Percentiles rank a stretch among this genome's conserved stretches.
phyloP scores from a whole-genome alignment of 495 filamentous ascomycete genomes.

The Aspergillus leporis region DNA sequence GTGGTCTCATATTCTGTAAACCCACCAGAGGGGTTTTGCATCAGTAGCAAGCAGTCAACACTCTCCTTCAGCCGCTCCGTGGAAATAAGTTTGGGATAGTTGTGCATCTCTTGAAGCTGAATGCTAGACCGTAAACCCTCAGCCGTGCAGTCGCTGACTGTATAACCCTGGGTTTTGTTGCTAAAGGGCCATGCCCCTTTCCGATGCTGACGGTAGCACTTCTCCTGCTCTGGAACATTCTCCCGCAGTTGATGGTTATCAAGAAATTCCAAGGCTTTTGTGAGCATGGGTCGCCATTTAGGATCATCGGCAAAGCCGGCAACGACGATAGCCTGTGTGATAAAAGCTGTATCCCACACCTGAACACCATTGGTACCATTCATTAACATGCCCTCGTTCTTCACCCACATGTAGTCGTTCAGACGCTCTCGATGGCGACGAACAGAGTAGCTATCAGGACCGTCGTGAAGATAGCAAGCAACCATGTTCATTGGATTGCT shows the following conservation, averaged over 20 bases:
- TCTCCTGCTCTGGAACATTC: slow-evolving; percentile 73
- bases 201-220: slow-evolving; percentile 86
- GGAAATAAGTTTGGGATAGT: slow-evolving; percentile 73
- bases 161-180: slow-evolving; percentile 88
- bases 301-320: slow-evolving; percentile 76
- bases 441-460: slow-evolving; percentile 73
- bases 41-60: slow-evolving; percentile 85
- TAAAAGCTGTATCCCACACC: slow-evolving; percentile 91
- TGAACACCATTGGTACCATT: slow-evolving; percentile 98
- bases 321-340: slow-evolving; percentile 77
- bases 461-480: slow-evolving; percentile 79
- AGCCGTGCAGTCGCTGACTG: slow-evolving; percentile 89
- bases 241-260: slow-evolving; percentile 90
- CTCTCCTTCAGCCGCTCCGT: slow-evolving; percentile 78
- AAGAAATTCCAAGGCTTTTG: slow-evolving; percentile 80
- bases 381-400: slow-evolving; percentile 85
- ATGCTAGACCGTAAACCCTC: slow-evolving; percentile 88
- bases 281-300: slow-evolving; percentile 80
- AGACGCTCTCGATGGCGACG: slow-evolving; percentile 76
- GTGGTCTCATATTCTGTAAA: slow-evolving; percentile 88
- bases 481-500: slow-evolving; percentile 86
- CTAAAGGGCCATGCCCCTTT: slow-evolving; percentile 97
- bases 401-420: slow-evolving; percentile 89
- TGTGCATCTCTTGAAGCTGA: slow-evolving; percentile 75
- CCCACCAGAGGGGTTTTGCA: slow-evolving; percentile 87